Evolutionary conservation across 208 protist genomes (phyloP), one percentile per base, ranked within the genome.

Genomic region (Crithidia mellificae): DNA sequence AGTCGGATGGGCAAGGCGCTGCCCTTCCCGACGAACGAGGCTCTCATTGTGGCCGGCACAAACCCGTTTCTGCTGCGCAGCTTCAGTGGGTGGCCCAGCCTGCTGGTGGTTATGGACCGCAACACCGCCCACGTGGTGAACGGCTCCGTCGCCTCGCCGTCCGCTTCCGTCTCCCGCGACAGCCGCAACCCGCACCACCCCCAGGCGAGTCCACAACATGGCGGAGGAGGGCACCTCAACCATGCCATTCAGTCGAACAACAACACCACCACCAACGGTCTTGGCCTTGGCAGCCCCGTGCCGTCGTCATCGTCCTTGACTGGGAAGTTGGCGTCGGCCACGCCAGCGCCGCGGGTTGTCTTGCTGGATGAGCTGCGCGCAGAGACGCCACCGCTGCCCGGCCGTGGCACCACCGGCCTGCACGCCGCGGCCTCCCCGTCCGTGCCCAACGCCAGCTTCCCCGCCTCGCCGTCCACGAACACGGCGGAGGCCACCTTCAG

Each of bases 21-120:
- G 22, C 78, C 87, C 14, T 93, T 96, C 44, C 69, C 78, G 7
- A 39, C 24, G 17, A 47, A 63, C 41, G 68, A 87, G 51, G 74
- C 74, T 43, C 53, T 89, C 44, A 75, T 96, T 51, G 83, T 92
- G 20, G 88, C 84, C 2, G 74, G 72, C 50, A 96, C 90, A 0
- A 96, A 96, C 56, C 87, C 87, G 5, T 92, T 93, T 71, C 77
- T 96, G 14, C 68, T 93, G 41, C 85, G 84, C 39, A 80, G 78
- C 66, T 96, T 92, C 74, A 78, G 80, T 12, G 90, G 85, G 32
- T 96, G 90, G 88, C 70, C 51, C 29, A 85, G 84, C 68, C 36
- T 81, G 34, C 75, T 96, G 29, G 81, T 82, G 0, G 81, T 93
- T 47, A 68, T 91, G 46, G 87, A 96, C 61, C 59, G 55, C 61